Percentiles rank a stretch among this genome's conserved stretches.
phyloP scores from a whole-genome alignment of 306 rosid genomes.

The Carpinus fangiana region DNA sequence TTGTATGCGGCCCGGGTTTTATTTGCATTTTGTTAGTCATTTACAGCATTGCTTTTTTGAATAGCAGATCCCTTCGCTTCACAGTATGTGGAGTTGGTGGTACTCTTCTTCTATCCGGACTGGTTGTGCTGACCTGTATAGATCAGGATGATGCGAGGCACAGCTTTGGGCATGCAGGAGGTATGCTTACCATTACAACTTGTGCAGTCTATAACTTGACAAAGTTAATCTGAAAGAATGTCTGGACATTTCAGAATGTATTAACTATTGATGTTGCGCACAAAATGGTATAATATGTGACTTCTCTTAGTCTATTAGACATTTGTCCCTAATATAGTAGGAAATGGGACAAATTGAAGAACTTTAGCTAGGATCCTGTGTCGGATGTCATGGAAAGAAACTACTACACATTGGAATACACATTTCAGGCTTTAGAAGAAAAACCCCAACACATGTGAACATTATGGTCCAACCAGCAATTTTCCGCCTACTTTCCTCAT shows the following conservation, averaged over 20 bases:
- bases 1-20: neutral
- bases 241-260: neutral
- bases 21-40: neutral
- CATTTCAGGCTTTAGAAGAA: constrained; percentile 10
- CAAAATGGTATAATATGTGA: neutral
- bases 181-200: constrained; percentile 37
- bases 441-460: constrained; percentile 69
- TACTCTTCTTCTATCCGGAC: constrained; percentile 57
- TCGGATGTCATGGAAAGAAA: neutral
- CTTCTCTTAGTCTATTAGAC: neutral
- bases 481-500: constrained; percentile 53
- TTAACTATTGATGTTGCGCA: too few species aligned
- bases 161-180: constrained; percentile 91
- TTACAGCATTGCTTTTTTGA: constrained; percentile 19
- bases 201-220: neutral
- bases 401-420: neutral
- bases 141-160: constrained; percentile 92
- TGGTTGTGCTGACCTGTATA: constrained; percentile 61
- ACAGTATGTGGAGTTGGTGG: constrained; percentile 74
- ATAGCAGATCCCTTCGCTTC: constrained; percentile 58
- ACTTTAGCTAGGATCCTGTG: too few species aligned
- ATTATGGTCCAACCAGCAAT: constrained; percentile 70
- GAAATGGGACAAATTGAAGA: neutral
- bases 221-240: neutral
- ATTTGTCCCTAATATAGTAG: neutral